These are phyloP conservation scores for Sinapis alba DNA, from an alignment of 441 rosid species.

Conservation along the genomic window DNA sequence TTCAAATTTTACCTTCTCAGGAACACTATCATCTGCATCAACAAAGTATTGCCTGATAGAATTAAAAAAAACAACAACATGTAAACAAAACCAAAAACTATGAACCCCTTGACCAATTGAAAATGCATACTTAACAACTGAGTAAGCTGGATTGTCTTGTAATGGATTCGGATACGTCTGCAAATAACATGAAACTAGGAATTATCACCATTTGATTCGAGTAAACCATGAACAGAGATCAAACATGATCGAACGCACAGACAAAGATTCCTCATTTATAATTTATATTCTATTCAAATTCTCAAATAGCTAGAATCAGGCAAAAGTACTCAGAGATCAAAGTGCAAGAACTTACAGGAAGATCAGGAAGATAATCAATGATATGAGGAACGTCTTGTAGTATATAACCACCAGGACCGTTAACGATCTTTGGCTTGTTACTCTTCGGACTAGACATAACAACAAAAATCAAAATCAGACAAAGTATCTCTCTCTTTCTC, in stretches of 20 bases:
- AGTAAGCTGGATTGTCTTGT: constrained; percentile 86
- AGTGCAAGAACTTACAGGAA: constrained; percentile 55
- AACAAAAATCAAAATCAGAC: not conserved
- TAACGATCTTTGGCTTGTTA: constrained; percentile 46
- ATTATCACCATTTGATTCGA: not conserved
- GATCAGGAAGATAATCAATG: constrained; percentile 70
- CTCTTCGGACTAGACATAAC: constrained; percentile 43
- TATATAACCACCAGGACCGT: not conserved
- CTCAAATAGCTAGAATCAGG: not conserved
- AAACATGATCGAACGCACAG: not conserved
- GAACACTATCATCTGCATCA: constrained; percentile 73
- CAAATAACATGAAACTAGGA: constrained; percentile 16
- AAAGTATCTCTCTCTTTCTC: not conserved
- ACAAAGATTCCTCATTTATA: constrained; percentile 9
- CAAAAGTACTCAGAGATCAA: constrained; percentile 4
- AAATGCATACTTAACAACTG: constrained; percentile 78
- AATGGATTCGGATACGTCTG: constrained; percentile 77
- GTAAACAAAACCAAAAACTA: not conserved
- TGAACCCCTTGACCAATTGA: not conserved
- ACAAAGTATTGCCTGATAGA: constrained; percentile 84
- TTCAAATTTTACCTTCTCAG: constrained; percentile 62
- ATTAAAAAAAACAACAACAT: not conserved
- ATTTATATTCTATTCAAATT: no score
- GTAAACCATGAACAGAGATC: constrained; percentile 15
- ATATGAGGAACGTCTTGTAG: constrained; percentile 78